A percentile compares a stretch with the other conserved stretches of the same genome.
These are phyloP conservation scores for Trichosanthes truncata DNA, from an alignment of 306 rosid genomes.

Conservation along the genomic window DNA sequence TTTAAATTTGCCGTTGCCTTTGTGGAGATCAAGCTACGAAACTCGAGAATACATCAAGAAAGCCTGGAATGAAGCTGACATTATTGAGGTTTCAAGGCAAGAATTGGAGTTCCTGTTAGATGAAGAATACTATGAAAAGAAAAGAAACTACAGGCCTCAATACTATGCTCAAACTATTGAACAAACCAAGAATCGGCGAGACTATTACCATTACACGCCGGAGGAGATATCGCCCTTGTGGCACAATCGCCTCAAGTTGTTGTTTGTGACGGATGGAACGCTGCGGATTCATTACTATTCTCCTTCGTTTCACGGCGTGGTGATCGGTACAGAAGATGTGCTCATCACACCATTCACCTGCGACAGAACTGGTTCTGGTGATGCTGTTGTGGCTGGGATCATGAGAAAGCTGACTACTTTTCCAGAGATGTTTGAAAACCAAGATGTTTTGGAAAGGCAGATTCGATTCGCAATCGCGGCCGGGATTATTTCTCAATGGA, in stretches of 20 bases:
- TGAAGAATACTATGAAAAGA: constrained; percentile 57
- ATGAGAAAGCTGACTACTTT: constrained; percentile 70
- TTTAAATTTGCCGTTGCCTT: constrained; percentile 56
- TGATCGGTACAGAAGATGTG: constrained; percentile 87
- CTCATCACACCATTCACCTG: constrained; percentile 90
- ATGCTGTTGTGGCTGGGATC: constrained; percentile 86
- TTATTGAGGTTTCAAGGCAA: constrained; percentile 66
- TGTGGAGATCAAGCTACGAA: constrained; percentile 74
- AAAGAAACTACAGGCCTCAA: constrained; percentile 64
- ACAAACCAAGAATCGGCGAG: constrained; percentile 57
- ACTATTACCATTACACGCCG: constrained; percentile 64
- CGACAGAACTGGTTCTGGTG: constrained; percentile 95
- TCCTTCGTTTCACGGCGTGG: constrained; percentile 63
- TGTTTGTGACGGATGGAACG: constrained; percentile 83
- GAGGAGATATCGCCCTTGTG: constrained; percentile 76
- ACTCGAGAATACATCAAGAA: constrained; percentile 47
- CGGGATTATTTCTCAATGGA: constrained; percentile 92
- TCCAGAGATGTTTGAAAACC: constrained; percentile 68
- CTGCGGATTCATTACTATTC: constrained; percentile 72
- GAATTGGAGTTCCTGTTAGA: constrained; percentile 90
- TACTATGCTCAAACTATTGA: constrained; percentile 63
- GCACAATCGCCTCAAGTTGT: constrained; percentile 58
- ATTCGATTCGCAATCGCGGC: constrained; percentile 86
- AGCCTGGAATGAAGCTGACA: constrained; percentile 75
- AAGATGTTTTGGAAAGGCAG: constrained; percentile 67